Base-by-base conservation (phyloP, 1,284 basidiomycete species). In the Cryptococcus wingfieldii region DNA sequence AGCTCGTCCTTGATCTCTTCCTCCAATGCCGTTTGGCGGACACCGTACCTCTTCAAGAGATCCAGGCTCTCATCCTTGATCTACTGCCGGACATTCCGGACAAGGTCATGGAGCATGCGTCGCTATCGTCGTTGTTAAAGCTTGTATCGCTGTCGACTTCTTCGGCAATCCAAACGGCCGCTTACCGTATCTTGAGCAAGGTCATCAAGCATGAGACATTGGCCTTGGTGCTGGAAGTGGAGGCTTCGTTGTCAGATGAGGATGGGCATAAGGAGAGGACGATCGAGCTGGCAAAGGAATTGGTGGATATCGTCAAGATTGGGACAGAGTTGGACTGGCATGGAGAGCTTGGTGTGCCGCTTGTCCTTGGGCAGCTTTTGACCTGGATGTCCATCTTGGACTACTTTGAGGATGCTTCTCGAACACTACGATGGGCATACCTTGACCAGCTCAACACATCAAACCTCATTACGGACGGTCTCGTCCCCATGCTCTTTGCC, bases 331-430 rank as follows among this genome's bases (percentile, higher is more conserved):
- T 79, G 1, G 79, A 82, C 10, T 71, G 66, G 56, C 59, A 75
- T 14, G 75, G 75, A 19, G 62, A 60, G 4, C 75, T 77, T n/a
- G 70, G 76, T 9, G 68, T 80, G 76, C 56, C 58, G 16, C 53
- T 51, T 3, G 53, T 65, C 44, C 47, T 67, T 13, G 66, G 62
- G 10, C 62, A 86, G 66, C 78, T 98, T n/a, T 80, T 98, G 4
- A 83, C 83, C 8, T 98, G 95, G 95, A 89, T 97, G 83, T 79
- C 91, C 5, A 70, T 88, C 0, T 87, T 98, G 62, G 89, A 95
- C 68, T 82, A 90, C 56, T 98, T 98, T 75, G 80, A 82, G 37
- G 84, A 89, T 70, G 88, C 91, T 9, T 91, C 74, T 9, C 68
- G 70, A 6, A 72, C 70, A 0, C 60, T 77, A 5, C 67, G 76